Evolutionary conservation across 306 rosid species (phyloP), one percentile per base, ranked within the genome.

Genomic region (Casuarina cunninghamiana): DNA sequence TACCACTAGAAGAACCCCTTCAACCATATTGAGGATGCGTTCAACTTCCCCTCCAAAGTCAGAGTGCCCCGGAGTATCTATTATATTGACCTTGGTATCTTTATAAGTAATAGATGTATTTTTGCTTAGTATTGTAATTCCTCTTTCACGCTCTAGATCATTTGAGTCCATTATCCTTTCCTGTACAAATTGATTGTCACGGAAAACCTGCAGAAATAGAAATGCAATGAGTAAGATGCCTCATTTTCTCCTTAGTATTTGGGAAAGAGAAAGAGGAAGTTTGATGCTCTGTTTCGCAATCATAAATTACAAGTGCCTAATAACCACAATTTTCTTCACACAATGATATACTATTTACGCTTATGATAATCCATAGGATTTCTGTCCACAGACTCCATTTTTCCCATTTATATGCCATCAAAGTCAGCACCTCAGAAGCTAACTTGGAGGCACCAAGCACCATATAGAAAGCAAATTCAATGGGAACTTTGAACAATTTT

Each of bases 151-250:
- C 91, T 95, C 99, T 86, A 95, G 77, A 85, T 93, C 99, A 87
- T 93, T 95, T 0, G 99, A 95, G 85, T 95, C 99, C 99, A 95
- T 95, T 69, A 95, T 95, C 86, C 99, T 93, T 85, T 95, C 99
- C 77, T 88, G 97, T 6, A 93, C 96, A 84, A 89, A 81, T 84
- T 95, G 96, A 76, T 95, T 95, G 82, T 93, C 99, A 26, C 97
- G 99, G 80, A 95, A 95, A 48, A 93, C 97, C 97, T 93, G 88
- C 89, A 79, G 21, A 71, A 78, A 61, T 51, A 80, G 51, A 75
- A 32, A 83, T 12, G 50, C 54, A 82, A 39, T 61, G 66, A 81
- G 15, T 71, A 55, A 72, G 19, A 74, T 43, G 41, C 68, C 78
- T 80, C 73, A 83, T 37, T 55, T 54, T 48, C 6, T 79, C 69